phyloP scores from a whole-genome alignment of 805 yeast genomes.

The Yarrowia divulgata region DNA sequence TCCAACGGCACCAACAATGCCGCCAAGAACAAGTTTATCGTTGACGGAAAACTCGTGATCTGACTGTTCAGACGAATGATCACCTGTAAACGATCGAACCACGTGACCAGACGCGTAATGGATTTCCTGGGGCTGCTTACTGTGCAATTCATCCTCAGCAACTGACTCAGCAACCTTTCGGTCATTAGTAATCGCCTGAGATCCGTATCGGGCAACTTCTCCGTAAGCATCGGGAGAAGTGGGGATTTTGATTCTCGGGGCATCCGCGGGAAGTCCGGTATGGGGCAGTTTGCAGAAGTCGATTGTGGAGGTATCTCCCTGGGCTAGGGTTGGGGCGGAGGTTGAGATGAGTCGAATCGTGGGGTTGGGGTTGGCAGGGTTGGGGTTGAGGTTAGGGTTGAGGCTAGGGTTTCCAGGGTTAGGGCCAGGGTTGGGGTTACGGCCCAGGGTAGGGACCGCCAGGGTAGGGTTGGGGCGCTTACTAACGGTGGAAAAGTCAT shows the following conservation, averaged over 20 bases:
- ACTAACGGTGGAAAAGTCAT: constrained; percentile 44
- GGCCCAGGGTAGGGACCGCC: too few relatives aligned
- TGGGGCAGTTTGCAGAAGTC: constrained; percentile 51
- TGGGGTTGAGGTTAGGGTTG: too few relatives aligned
- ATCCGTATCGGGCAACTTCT: constrained; percentile 16
- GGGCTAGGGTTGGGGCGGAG: constrained; percentile 45
- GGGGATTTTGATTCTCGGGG: constrained; percentile 41
- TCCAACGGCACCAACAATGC: constrained; percentile 49
- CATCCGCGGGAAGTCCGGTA: constrained; percentile 49
- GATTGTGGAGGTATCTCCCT: constrained; percentile 51
- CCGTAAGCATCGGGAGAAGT: constrained; percentile 37
- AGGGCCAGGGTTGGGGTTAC: neutral
- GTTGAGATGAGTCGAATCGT: constrained; percentile 42
- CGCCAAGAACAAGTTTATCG: constrained; percentile 50
- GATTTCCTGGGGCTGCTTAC: constrained; percentile 30
- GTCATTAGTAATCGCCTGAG: constrained; percentile 19
- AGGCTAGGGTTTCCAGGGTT: neutral
- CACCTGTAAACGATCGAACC: constrained; percentile 13
- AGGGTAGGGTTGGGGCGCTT: constrained; percentile 39
- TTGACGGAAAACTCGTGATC: constrained; percentile 12
- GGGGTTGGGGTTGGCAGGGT: neutral
- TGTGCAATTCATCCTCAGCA: constrained; percentile 31
- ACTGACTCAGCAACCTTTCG: constrained; percentile 19
- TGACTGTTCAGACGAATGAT: neutral
- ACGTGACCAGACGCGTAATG: constrained; percentile 31